Evolutionary conservation across 805 yeast genomes (phyloP).

Genomic region (Candida berthetii): DNA sequence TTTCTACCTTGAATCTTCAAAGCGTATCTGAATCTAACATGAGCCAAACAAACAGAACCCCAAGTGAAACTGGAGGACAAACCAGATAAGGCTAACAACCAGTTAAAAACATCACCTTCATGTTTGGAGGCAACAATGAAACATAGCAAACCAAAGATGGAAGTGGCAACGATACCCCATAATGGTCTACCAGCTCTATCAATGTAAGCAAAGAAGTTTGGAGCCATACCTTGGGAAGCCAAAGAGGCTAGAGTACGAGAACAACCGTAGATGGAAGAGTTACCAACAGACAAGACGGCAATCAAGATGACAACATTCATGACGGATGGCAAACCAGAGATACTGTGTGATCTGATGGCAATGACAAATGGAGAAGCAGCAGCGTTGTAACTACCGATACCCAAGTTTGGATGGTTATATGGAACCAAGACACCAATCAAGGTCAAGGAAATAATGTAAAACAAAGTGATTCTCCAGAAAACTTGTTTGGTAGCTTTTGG

Average conservation of each 20-base stretch:
- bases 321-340: constrained; percentile 51
- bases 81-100: constrained; percentile 77
- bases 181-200: constrained; percentile 50
- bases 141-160: constrained; percentile 47
- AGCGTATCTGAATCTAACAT: constrained; percentile 61
- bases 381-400: constrained; percentile 49
- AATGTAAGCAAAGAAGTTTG: constrained; percentile 38
- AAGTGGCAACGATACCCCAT: constrained; percentile 35
- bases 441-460: constrained; percentile 52
- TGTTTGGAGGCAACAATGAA: constrained; percentile 57
- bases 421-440: constrained; percentile 58
- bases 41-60: constrained; percentile 68
- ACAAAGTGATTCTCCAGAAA: constrained; percentile 54
- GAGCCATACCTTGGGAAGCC: constrained; percentile 46
- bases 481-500: constrained; percentile 47
- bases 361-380: constrained; percentile 63
- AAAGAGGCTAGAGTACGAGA: constrained; percentile 49
- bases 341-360: constrained; percentile 58
- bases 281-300: constrained; percentile 45
- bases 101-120: constrained; percentile 55
- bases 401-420: constrained; percentile 40
- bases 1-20: constrained; percentile 55
- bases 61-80: constrained; percentile 74
- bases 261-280: constrained; percentile 48
- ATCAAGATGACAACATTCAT: constrained; percentile 56